Base-by-base conservation (phyloP, 2,329 filamentous ascomycete species). In the Fusarium sp. region DNA sequence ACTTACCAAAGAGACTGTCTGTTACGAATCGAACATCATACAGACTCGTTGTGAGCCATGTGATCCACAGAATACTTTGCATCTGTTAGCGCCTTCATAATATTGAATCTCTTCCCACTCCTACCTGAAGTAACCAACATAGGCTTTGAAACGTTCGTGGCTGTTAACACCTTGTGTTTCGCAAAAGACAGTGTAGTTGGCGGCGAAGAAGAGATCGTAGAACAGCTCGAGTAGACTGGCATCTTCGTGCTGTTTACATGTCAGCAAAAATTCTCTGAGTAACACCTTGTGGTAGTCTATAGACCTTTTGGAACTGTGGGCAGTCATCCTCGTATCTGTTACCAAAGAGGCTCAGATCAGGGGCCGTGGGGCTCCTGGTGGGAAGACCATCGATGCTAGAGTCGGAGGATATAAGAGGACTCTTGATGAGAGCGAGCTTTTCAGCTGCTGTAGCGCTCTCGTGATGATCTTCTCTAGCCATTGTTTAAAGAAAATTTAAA, bases 11-110 rank as follows among this genome's bases (percentile, higher is more conserved):
- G 39, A 92, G 83, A 44, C 87, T 90, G 79, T 93, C 91, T 30
- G 88, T 85, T 2, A 89, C 87, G 78, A 91, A 93, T 1, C 91
- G 89, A 41, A 92, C 87, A 79, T 93, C 91, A 79, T 90, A 92
- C 3, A 92, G 81, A 13, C 87, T 87, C 30, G 90, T 87, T 67
- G 91, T 84, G 41, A 92, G 86, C 91, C 91, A 93, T n/a, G 89
- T 92, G 66, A 91, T 88, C 91, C 90, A 93, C 11, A 92, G 82
- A 24, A 92, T 83, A 28, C 87, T 84, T 22, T n/a, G 2, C 3
- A 13, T 22, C 7, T 6, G 38, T 75, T 17, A 66, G 36, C 20
- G 8, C 35, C 14, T 30, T 45, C 35, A 36, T n/a, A 8, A 8
- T 6, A 6, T 36, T 3, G 2, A 13, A 13, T 1, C 17, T 8